Evolutionary conservation across 306 rosid species (phyloP).

Genomic region (Heteromeles arbutifolia): DNA sequence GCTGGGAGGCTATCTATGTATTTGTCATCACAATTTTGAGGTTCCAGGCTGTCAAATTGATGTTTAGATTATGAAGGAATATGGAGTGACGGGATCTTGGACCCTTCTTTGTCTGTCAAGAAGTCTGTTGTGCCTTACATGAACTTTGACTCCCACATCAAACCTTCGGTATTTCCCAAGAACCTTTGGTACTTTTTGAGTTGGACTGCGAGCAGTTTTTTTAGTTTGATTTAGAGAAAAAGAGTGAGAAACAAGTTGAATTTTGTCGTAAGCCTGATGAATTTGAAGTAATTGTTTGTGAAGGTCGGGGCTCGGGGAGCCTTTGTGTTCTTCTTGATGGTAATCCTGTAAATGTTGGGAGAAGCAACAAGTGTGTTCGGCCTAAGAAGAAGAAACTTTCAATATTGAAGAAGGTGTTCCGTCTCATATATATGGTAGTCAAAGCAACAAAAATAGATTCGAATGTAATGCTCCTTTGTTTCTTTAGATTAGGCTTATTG

Average conservation of each 20-base stretch:
- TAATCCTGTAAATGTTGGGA: background rate
- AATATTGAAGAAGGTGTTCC: too few species aligned
- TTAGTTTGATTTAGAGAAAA: background rate
- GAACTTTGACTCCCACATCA: background rate
- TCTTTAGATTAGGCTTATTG: too few species aligned
- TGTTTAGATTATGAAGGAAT: background rate
- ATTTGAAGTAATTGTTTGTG: background rate
- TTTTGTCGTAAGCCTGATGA: background rate
- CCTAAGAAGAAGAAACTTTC: too few species aligned
- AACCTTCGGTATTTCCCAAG: background rate
- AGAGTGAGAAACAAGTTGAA: background rate
- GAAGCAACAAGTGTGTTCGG: background rate
- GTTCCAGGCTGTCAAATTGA: background rate
- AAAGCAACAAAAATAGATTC: too few species aligned
- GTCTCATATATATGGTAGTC: too few species aligned
- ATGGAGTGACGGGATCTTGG: background rate
- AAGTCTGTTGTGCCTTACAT: background rate
- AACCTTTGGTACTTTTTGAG: background rate
- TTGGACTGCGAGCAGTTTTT: background rate
- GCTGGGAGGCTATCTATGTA: background rate
- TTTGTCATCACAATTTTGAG: background rate
- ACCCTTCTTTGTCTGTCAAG: background rate
- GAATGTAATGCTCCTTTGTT: too few species aligned
- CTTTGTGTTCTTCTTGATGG: background rate
- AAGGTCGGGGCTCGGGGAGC: background rate